A percentile compares a stretch with the other conserved stretches of the same genome.
These are phyloP conservation scores for Lyophyllum atratum DNA, from an alignment of 768 basidiomycete genomes.

Conservation along the genomic window DNA sequence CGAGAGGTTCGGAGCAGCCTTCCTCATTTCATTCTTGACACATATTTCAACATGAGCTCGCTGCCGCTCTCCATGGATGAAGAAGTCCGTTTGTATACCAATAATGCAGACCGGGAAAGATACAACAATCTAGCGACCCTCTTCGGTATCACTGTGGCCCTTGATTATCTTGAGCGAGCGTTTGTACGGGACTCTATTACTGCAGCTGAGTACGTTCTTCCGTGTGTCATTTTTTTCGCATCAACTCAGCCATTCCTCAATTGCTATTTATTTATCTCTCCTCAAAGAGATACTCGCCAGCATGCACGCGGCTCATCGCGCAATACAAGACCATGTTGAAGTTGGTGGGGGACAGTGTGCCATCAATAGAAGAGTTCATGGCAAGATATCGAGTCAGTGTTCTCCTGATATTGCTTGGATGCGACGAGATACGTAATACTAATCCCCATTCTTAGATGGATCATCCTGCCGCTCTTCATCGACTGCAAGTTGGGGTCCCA, in stretches of 20 bases:
- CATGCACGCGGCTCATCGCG: slow-evolving; percentile 89
- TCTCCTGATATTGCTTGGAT: background rate
- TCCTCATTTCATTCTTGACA: background rate
- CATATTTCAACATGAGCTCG: slow-evolving; percentile 10
- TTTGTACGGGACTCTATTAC: slow-evolving; percentile 93
- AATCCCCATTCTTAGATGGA: slow-evolving; percentile 69
- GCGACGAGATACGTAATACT: background rate
- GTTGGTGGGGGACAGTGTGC: slow-evolving; percentile 88
- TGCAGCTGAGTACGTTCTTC: slow-evolving; percentile 76
- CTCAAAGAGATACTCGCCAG: slow-evolving; percentile 88
- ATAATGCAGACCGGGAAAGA: slow-evolving; percentile 87
- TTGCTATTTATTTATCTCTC: slow-evolving; percentile 9
- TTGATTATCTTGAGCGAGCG: slow-evolving; percentile 94
- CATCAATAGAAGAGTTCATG: slow-evolving; percentile 91
- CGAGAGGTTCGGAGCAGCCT: background rate
- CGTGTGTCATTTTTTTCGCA: background rate
- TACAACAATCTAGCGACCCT: slow-evolving; percentile 87
- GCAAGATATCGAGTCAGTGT: slow-evolving; percentile 71
- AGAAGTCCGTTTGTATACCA: slow-evolving; percentile 87
- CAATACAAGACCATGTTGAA: slow-evolving; percentile 98
- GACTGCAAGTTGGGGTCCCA: slow-evolving; percentile 90
- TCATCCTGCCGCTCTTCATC: slow-evolving; percentile 87
- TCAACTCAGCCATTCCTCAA: slow-evolving; percentile 31
- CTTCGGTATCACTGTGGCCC: slow-evolving; percentile 86
- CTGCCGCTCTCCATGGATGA: slow-evolving; percentile 68